phyloP scores from a whole-genome alignment of 176 grass and related monocot species.

The Hordeum marinum region DNA sequence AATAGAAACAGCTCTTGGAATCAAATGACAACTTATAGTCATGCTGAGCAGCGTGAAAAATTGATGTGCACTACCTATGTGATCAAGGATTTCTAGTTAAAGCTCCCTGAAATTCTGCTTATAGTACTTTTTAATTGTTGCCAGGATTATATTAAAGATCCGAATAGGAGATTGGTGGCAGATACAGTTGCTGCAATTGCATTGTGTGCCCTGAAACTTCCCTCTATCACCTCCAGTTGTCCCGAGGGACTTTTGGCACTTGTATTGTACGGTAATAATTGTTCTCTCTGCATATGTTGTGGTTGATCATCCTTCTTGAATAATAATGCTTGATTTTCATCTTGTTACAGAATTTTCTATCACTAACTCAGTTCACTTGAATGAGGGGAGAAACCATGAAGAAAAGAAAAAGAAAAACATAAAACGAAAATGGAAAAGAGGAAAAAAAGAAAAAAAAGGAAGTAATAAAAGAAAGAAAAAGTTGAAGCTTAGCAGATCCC shows the following conservation, averaged over 20 bases:
- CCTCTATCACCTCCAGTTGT: slow-evolving; percentile 54
- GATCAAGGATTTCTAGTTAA: not conserved
- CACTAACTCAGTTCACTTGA: slow-evolving; percentile 44
- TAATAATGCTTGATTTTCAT: slow-evolving; percentile 27
- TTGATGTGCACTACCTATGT: not conserved
- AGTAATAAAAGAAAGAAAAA: too few species aligned
- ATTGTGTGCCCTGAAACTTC: slow-evolving; percentile 61
- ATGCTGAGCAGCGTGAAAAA: not conserved
- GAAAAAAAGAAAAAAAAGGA: too few species aligned
- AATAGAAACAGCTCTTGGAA: too few species aligned
- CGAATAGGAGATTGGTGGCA: slow-evolving; percentile 91
- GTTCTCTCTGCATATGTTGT: slow-evolving; percentile 25
- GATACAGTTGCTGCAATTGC: slow-evolving; percentile 93
- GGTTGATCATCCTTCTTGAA: slow-evolving; percentile 10
- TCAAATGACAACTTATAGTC: not conserved
- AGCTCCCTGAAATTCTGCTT: not conserved
- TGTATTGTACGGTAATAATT: slow-evolving; percentile 74
- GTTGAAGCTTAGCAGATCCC: too few species aligned
- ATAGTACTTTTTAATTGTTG: slow-evolving; percentile 33
- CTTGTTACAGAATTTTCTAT: slow-evolving; percentile 68
- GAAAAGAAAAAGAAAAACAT: too few species aligned
- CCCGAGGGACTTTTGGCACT: slow-evolving; percentile 86
- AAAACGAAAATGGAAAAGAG: too few species aligned
- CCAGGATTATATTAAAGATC: slow-evolving; percentile 95
- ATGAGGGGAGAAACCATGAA: too few species aligned